Conservation (phyloP, 495 filamentous ascomycete species). For the Xylaria curta region DNA sequence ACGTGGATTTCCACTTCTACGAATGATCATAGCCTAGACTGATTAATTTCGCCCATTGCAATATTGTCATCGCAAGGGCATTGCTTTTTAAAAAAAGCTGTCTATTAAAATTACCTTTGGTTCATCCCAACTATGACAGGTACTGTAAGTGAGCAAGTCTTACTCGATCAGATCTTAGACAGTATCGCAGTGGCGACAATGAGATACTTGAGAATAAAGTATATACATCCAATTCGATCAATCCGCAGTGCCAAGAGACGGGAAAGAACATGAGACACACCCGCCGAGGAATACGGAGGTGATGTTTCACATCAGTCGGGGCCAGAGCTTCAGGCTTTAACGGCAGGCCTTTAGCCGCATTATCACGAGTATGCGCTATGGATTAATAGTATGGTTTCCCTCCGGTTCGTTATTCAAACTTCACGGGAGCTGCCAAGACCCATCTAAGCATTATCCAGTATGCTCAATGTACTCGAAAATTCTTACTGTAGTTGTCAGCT, state of each 20-base stretch:
- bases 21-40: background rate
- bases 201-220: background rate
- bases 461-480: background rate
- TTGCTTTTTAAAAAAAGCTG: background rate
- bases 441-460: background rate
- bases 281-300: slow-evolving; percentile 16
- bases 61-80: background rate
- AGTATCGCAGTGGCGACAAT: background rate
- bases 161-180: background rate
- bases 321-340: background rate
- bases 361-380: background rate
- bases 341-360: slow-evolving; percentile 16
- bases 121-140: background rate
- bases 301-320: slow-evolving; percentile 16
- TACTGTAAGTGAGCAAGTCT: background rate
- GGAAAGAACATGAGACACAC: slow-evolving; percentile 16
- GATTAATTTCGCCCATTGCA: background rate
- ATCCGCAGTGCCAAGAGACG: background rate
- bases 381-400: background rate
- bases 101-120: background rate
- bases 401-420: too few species aligned
- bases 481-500: slow-evolving; percentile 4
- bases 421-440: background rate
- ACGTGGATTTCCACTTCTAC: background rate
- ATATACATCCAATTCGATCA: background rate